Evolutionary conservation across 2,329 filamentous ascomycete species (phyloP).

Genomic region (Penicillium thymicola): DNA sequence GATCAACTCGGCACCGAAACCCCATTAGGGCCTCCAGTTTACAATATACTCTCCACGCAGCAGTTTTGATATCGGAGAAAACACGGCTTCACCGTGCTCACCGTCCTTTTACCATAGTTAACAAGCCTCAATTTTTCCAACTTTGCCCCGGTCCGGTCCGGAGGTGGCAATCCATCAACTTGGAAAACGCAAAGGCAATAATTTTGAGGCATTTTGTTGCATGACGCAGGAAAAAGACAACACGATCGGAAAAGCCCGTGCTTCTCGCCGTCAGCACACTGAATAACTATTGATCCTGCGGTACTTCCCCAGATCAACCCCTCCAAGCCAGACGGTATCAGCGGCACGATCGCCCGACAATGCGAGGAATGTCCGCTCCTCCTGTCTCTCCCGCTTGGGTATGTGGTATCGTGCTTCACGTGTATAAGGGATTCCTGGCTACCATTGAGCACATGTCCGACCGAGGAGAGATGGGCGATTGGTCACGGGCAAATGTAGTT

Average conservation of each 20-base stretch:
- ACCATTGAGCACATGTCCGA: background rate
- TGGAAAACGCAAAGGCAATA: background rate
- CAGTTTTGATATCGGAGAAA: background rate
- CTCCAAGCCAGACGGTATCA: slow-evolving; percentile 15
- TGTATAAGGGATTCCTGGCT: background rate
- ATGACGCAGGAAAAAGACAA: background rate
- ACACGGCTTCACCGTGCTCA: background rate
- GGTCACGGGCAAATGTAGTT: background rate
- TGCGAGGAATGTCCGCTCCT: slow-evolving; percentile 6
- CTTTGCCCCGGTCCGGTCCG: background rate
- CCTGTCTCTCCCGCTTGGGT: background rate
- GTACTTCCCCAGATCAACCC: slow-evolving; percentile 11
- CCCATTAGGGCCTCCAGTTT: background rate
- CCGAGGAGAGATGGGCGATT: background rate
- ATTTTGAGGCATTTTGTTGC: slow-evolving; percentile 20
- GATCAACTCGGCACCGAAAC: slow-evolving; percentile 11
- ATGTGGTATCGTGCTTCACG: background rate
- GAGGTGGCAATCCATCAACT: background rate
- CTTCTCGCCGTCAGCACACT: background rate
- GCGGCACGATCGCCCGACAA: slow-evolving; percentile 17
- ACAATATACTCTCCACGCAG: slow-evolving; percentile 7
- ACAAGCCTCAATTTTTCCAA: background rate
- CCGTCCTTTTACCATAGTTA: background rate
- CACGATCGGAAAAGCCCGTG: slow-evolving; percentile 6
- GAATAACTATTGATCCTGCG: background rate